phyloP scores from a whole-genome alignment of 2,329 filamentous ascomycete species.

The Laburnicola sp. region DNA sequence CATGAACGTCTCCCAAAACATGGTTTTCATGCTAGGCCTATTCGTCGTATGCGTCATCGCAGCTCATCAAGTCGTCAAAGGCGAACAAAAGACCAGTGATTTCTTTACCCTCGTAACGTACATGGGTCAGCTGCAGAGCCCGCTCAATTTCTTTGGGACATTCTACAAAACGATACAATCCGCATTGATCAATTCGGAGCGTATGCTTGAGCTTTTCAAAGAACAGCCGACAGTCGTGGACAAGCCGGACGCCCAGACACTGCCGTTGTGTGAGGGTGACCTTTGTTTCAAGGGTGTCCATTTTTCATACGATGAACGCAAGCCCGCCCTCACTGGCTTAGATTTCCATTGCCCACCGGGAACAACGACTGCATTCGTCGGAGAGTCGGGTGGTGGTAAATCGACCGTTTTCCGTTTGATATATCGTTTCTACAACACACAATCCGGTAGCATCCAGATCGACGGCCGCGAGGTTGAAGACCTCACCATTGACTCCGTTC shows the following conservation, averaged over 20 bases:
- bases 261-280: slow-evolving; percentile 53
- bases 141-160: slow-evolving; percentile 56
- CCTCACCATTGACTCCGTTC: slow-evolving; percentile 61
- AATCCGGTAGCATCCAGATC: slow-evolving; percentile 57
- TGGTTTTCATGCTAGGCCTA: slow-evolving; percentile 49
- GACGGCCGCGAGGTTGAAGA: slow-evolving; percentile 64
- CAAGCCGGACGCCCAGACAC: slow-evolving; percentile 33
- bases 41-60: slow-evolving; percentile 56
- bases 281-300: slow-evolving; percentile 59
- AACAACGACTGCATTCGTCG: slow-evolving; percentile 63
- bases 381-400: slow-evolving; percentile 65
- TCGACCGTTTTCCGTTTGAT: slow-evolving; percentile 65
- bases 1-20: slow-evolving; percentile 48
- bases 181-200: slow-evolving; percentile 67
- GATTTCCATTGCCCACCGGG: slow-evolving; percentile 56
- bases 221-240: slow-evolving; percentile 61
- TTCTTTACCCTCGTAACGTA: slow-evolving; percentile 69
- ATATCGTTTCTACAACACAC: slow-evolving; percentile 63
- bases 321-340: slow-evolving; percentile 55
- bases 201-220: slow-evolving; percentile 60
- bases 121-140: slow-evolving; percentile 57
- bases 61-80: slow-evolving; percentile 57
- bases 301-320: slow-evolving; percentile 60
- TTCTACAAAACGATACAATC: slow-evolving; percentile 54
- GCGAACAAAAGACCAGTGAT: slow-evolving; percentile 57